Percentiles rank a stretch among this genome's conserved stretches.
Conservation (phyloP, 768 basidiomycete genomes). For the Crucibulum laeve region DNA sequence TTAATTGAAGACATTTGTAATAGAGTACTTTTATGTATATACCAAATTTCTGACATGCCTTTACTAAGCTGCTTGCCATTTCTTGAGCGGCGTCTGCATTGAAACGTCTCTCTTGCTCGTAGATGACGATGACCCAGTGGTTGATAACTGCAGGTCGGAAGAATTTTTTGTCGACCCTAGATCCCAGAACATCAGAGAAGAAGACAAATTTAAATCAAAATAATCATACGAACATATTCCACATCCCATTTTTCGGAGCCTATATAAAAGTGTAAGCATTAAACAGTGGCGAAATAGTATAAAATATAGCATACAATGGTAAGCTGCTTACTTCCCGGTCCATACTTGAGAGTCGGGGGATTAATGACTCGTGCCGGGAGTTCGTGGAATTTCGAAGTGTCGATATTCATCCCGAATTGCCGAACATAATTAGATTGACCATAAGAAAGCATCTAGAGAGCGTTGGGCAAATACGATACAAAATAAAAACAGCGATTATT, state of each 20-base stretch:
- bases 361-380: slow-evolving; percentile 53
- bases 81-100: slow-evolving; percentile 33
- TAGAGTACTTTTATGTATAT: too few relatives aligned
- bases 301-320: slow-evolving; percentile 40
- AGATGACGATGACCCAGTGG: slow-evolving; percentile 63
- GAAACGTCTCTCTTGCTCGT: slow-evolving; percentile 58
- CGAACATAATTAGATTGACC: slow-evolving; percentile 67
- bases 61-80: slow-evolving; percentile 49
- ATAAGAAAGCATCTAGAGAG: slow-evolving; percentile 50
- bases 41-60: slow-evolving; percentile 55
- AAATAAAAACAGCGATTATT: background rate
- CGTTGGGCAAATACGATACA: background rate
- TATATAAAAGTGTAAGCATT: slow-evolving; percentile 21
- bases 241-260: slow-evolving; percentile 57
- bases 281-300: background rate
- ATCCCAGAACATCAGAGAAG: slow-evolving; percentile 34
- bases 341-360: slow-evolving; percentile 63
- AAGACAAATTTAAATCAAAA: slow-evolving; percentile 30
- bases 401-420: slow-evolving; percentile 60
- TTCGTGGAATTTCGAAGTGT: slow-evolving; percentile 36
- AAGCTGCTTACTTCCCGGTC: slow-evolving; percentile 42
- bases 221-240: slow-evolving; percentile 55
- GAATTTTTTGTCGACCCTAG: slow-evolving; percentile 69
- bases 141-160: slow-evolving; percentile 47
- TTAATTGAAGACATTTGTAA: too few relatives aligned